These are phyloP conservation scores for Exophiala bonariae DNA, from an alignment of 2,329 filamentous ascomycete genomes.

Conservation along the genomic window DNA sequence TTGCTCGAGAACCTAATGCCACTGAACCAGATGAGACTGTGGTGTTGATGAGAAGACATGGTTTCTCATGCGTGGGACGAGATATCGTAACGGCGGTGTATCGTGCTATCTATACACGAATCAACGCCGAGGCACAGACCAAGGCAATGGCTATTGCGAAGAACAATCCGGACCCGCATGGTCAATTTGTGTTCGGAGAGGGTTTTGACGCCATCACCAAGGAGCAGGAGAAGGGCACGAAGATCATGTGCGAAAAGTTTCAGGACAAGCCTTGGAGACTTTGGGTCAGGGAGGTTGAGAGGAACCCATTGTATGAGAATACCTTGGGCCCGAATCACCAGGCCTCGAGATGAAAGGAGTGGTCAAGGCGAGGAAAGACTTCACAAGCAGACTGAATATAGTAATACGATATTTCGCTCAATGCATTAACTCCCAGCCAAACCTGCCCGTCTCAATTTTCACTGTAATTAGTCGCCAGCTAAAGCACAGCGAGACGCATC, in stretches of 20 bases:
- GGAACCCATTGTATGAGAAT: constrained; percentile 24
- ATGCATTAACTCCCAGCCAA: too few relatives aligned
- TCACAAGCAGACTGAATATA: too few relatives aligned
- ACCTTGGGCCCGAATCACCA: constrained; percentile 10
- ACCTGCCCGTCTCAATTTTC: too few relatives aligned
- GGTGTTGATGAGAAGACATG: constrained; percentile 49
- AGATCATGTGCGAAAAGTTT: constrained; percentile 17
- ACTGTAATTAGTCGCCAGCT: too few relatives aligned
- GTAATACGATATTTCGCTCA: too few relatives aligned
- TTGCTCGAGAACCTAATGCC: constrained; percentile 20
- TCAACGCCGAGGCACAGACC: constrained; percentile 45
- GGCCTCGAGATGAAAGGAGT: too few relatives aligned
- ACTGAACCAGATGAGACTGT: constrained; percentile 32
- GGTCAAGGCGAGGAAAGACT: too few relatives aligned
- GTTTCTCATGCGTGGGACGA: constrained; percentile 41
- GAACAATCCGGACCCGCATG: neutral
- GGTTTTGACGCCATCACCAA: constrained; percentile 19
- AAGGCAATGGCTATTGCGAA: constrained; percentile 33
- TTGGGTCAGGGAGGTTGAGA: constrained; percentile 27
- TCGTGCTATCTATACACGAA: constrained; percentile 46
- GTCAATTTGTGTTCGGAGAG: constrained; percentile 1
- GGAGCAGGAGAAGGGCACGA: constrained; percentile 16
- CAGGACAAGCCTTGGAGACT: constrained; percentile 25
- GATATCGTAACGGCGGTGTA: constrained; percentile 44
- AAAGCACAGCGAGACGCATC: neutral